Percentiles rank a stretch among this genome's conserved stretches.
phyloP scores from a whole-genome alignment of 352 stramenopile genomes.

The Phytopythium mirpurense region DNA sequence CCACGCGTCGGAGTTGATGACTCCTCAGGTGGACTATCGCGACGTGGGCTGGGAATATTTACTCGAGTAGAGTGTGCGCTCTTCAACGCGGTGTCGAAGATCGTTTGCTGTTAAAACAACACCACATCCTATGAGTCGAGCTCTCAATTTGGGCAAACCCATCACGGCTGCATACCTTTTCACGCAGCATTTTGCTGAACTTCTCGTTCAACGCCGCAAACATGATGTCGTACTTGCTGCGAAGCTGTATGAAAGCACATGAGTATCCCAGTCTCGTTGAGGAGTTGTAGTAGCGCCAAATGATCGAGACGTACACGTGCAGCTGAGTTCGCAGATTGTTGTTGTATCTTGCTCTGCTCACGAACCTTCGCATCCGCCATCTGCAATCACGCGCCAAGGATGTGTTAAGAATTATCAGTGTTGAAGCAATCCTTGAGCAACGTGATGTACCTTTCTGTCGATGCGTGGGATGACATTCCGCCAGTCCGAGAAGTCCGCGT shows the following conservation, averaged over 20 bases:
- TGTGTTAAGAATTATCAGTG: not conserved
- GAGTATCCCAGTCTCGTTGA: not conserved
- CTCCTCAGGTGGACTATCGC: slow-evolving; percentile 7
- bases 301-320: not conserved
- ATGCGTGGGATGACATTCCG: not conserved
- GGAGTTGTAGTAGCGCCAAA: too few species aligned
- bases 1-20: not conserved
- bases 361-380: not conserved
- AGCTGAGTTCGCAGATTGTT: not conserved
- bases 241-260: slow-evolving; percentile 6
- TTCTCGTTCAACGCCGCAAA: slow-evolving; percentile 24
- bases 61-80: slow-evolving; percentile 3
- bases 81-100: slow-evolving; percentile 12
- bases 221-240: slow-evolving; percentile 21
- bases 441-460: not conserved
- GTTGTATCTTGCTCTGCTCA: not conserved
- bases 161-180: slow-evolving; percentile 15
- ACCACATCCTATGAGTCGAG: too few species aligned
- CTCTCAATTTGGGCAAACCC: not conserved
- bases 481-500: slow-evolving; percentile 1
- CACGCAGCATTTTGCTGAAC: slow-evolving; percentile 19
- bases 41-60: not conserved
- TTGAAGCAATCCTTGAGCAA: not conserved
- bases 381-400: not conserved
- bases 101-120: slow-evolving; percentile 3